Percentiles rank a stretch among this genome's conserved stretches.
These are phyloP conservation scores for Inga leiocalycina DNA, from an alignment of 306 rosid species.

Conservation along the genomic window DNA sequence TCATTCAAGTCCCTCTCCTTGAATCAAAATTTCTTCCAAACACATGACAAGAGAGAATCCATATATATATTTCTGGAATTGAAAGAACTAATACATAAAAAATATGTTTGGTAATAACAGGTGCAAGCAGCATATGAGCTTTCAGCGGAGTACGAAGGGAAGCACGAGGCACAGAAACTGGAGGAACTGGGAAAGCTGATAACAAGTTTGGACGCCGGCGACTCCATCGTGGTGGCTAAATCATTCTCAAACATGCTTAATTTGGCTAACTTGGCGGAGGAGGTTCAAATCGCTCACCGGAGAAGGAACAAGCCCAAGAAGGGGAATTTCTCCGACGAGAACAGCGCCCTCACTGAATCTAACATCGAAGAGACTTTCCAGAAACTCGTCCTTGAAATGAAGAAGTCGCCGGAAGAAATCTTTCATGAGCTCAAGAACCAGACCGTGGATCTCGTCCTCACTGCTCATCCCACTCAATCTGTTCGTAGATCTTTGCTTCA, in stretches of 20 bases:
- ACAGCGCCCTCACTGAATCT: constrained; percentile 85
- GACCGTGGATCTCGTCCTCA: constrained; percentile 90
- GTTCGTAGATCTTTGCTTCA: constrained; percentile 95
- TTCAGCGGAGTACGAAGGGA: constrained; percentile 92
- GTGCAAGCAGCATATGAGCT: constrained; percentile 91
- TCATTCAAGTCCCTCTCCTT: background rate
- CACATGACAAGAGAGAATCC: background rate
- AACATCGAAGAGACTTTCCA: constrained; percentile 90
- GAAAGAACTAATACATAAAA: background rate
- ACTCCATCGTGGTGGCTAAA: constrained; percentile 85
- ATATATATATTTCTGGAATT: background rate
- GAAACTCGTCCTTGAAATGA: constrained; percentile 68
- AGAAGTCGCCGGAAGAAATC: constrained; percentile 87
- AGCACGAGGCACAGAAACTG: constrained; percentile 69
- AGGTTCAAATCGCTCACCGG: constrained; percentile 88
- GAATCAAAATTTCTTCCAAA: background rate
- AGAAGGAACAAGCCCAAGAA: constrained; percentile 79
- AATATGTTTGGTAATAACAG: constrained; percentile 35
- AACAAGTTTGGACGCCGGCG: constrained; percentile 93
- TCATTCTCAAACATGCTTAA: constrained; percentile 94
- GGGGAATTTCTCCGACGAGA: constrained; percentile 83
- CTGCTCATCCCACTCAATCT: constrained; percentile 97
- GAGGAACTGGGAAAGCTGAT: constrained; percentile 76
- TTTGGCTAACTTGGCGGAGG: constrained; percentile 96
- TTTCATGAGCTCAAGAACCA: constrained; percentile 88